Percentiles rank a stretch among this genome's conserved stretches.
These are phyloP conservation scores for Yarrowia divulgata DNA, from an alignment of 805 yeast genomes.

Conservation along the genomic window DNA sequence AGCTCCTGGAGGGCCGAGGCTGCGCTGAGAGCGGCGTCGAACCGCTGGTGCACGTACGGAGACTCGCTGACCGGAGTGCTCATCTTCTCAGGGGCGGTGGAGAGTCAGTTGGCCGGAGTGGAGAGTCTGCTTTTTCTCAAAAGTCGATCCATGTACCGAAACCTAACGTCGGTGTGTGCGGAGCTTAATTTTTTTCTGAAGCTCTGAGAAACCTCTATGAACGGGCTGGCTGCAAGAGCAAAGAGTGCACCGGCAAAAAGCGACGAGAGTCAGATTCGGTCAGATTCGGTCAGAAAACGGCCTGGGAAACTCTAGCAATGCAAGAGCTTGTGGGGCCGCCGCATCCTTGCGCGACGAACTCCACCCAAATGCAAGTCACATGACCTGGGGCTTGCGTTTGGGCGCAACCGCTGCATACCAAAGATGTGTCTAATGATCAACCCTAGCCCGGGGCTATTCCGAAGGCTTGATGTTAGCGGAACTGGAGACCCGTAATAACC, in stretches of 20 bases:
- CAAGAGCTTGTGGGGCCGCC: not conserved
- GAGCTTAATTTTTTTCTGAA: constrained; percentile 1
- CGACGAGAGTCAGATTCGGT: not conserved
- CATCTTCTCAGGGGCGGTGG: constrained; percentile 25
- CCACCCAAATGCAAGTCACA: constrained; percentile 12
- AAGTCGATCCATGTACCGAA: constrained; percentile 39
- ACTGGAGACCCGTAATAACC: not conserved
- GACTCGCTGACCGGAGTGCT: constrained; percentile 36
- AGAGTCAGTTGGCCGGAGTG: constrained; percentile 7
- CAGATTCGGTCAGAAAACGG: too few relatives aligned
- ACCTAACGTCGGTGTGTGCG: not conserved
- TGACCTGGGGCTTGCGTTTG: constrained; percentile 7
- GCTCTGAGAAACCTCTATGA: not conserved
- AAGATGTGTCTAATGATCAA: not conserved
- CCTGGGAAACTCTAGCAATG: not conserved
- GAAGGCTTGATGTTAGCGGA: not conserved
- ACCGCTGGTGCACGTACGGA: constrained; percentile 39
- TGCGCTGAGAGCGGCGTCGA: constrained; percentile 37
- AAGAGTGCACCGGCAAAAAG: not conserved
- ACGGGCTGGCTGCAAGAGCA: constrained; percentile 3
- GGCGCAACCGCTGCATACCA: constrained; percentile 24
- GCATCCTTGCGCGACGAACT: constrained; percentile 2
- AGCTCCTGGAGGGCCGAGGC: constrained; percentile 39
- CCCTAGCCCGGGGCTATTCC: constrained; percentile 19
- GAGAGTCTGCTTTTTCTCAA: constrained; percentile 27